Conservation (phyloP, 2,329 filamentous ascomycete genomes). For the Colletotrichum coccodes region DNA sequence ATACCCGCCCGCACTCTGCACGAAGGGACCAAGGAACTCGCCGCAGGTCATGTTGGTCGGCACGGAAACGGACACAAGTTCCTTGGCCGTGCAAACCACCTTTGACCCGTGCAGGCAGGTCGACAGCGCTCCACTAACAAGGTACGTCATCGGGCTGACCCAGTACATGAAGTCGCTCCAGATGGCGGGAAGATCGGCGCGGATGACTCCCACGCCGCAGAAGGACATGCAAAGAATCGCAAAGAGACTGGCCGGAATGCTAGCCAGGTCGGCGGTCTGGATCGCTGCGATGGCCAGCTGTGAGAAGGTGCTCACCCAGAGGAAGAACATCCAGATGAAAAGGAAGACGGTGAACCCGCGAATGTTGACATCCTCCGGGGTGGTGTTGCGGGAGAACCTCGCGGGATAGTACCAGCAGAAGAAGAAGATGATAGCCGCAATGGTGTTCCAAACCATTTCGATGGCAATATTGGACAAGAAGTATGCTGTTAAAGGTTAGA, state of each 20-base stretch:
- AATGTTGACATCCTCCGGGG: constrained; percentile 17
- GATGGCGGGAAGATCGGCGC: constrained; percentile 25
- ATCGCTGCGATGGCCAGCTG: constrained; percentile 33
- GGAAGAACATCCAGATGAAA: constrained; percentile 34
- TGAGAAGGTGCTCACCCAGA: constrained; percentile 34
- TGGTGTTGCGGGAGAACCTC: constrained; percentile 69
- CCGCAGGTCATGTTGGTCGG: constrained; percentile 30
- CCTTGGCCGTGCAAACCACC: constrained; percentile 30
- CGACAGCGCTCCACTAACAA: constrained; percentile 39
- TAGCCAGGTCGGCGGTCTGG: constrained; percentile 29
- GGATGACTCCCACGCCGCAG: constrained; percentile 34
- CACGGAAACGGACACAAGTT: constrained; percentile 30
- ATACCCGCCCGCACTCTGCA: constrained; percentile 26
- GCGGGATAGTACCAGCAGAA: constrained; percentile 78
- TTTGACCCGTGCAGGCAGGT: constrained; percentile 36
- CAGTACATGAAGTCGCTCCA: constrained; percentile 37
- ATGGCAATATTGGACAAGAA: constrained; percentile 61
- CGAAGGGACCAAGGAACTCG: constrained; percentile 30
- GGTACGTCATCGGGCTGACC: constrained; percentile 41
- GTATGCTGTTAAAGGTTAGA: constrained; percentile 15
- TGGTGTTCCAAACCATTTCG: constrained; percentile 76
- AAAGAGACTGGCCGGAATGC: constrained; percentile 29
- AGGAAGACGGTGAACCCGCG: constrained; percentile 33
- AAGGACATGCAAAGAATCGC: constrained; percentile 33
- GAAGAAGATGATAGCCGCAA: constrained; percentile 73